phyloP scores from a whole-genome alignment of 306 rosid species.

The Ceratonia siliqua region DNA sequence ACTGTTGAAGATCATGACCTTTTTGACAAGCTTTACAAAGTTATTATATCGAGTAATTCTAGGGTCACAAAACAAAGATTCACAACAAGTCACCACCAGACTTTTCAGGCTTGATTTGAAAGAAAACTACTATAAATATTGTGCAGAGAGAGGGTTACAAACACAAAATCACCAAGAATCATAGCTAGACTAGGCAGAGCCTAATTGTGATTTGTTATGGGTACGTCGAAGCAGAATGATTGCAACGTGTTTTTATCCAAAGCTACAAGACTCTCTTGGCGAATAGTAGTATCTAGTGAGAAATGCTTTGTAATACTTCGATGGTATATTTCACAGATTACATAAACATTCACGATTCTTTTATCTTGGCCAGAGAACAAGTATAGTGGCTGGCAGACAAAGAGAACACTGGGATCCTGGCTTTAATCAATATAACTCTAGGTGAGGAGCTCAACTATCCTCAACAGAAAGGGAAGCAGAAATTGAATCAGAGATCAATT shows the following conservation, averaged over 20 bases:
- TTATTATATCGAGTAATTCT: too few relatives aligned
- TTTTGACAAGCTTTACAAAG: neutral
- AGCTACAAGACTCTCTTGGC: neutral
- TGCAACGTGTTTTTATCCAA: constrained; percentile 20
- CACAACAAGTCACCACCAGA: neutral
- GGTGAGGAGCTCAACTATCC: constrained; percentile 33
- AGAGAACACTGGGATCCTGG: constrained; percentile 11
- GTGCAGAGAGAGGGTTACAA: neutral
- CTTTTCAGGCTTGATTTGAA: neutral
- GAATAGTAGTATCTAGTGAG: neutral
- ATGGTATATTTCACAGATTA: constrained; percentile 26
- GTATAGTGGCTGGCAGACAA: neutral
- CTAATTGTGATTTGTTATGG: too few relatives aligned
- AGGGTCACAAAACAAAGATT: neutral
- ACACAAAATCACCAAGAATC: too few relatives aligned
- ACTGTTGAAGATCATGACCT: neutral
- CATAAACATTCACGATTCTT: constrained; percentile 2
- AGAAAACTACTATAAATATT: neutral
- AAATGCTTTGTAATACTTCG: constrained; percentile 1
- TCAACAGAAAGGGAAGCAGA: constrained; percentile 22
- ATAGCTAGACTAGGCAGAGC: too few relatives aligned
- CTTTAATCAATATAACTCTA: neutral
- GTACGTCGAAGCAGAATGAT: neutral
- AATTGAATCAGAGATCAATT: constrained; percentile 58
- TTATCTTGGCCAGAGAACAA: constrained; percentile 22